Evolutionary conservation across 2,329 filamentous ascomycete genomes (phyloP).

Genomic region (Didymellaceae sp.): DNA sequence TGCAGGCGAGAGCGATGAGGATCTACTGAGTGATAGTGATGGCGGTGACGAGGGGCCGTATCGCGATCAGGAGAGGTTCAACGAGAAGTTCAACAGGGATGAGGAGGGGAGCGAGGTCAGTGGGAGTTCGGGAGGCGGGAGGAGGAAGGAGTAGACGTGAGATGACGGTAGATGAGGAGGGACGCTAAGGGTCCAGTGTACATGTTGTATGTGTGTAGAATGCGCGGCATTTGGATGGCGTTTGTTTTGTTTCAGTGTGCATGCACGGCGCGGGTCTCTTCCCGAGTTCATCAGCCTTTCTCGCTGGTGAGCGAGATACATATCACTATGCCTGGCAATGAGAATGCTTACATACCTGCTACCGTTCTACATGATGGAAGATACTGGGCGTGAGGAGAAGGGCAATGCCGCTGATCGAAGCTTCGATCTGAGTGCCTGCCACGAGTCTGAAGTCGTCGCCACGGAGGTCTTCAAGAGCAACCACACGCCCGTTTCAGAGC

Average conservation of each 20-base stretch:
- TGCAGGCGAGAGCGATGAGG: constrained; percentile 87
- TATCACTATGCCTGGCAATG: no score
- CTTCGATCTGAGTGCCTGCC: no score
- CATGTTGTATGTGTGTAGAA: background rate
- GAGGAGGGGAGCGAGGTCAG: constrained; percentile 15
- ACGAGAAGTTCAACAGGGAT: constrained; percentile 42
- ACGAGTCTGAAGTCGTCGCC: no score
- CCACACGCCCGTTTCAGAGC: no score
- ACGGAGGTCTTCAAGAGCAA: no score
- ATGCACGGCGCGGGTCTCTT: no score
- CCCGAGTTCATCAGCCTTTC: no score
- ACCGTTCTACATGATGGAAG: no score
- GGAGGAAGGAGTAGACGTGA: constrained; percentile 32
- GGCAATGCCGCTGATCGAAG: no score
- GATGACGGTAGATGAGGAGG: background rate
- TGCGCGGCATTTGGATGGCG: constrained; percentile 13
- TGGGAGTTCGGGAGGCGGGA: constrained; percentile 31
- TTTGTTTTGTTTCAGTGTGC: background rate
- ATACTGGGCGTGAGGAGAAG: no score
- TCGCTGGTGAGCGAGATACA: no score
- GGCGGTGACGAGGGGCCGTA: constrained; percentile 49
- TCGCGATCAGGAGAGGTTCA: constrained; percentile 39
- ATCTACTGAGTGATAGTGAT: constrained; percentile 58
- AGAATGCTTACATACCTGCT: no score
- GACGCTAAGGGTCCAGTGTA: background rate